Base-by-base conservation (phyloP, 2,329 filamentous ascomycete species). In the Colletotrichum sp. region DNA sequence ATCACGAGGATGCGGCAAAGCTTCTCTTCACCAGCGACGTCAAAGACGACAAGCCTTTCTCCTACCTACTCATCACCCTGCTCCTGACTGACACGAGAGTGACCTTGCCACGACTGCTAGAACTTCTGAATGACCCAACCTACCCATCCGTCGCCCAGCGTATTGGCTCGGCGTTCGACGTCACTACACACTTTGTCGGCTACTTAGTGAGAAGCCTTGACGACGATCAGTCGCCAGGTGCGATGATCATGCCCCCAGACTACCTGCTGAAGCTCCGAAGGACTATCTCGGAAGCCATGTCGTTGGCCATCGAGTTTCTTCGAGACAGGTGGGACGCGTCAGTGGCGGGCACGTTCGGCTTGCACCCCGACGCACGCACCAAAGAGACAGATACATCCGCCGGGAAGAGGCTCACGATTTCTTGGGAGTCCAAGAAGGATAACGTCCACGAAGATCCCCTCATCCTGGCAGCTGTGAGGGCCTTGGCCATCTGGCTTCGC, bases 301-400 rank as follows among this genome's bases (percentile, higher is more conserved):
- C 91, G 0, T 82, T 92, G 3, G 88, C 89, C 0, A 88, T 92
- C 74, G 93, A 94, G 82, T 93, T 92, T 80, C 86, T 94, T 3
- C 89, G 92, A 55, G 93, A 94, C 79, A 85, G 92, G n/a, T 94
- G 91, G 91, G 93, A 94, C 79, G 91, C 90, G 6, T 89, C 90
- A 3, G 85, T 90, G n/a, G 89, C 91, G 5, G 92, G 92, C 13
- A 90, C 90, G 8, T 87, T 89, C 81, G 92, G 92, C 4, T 81
- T 94, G 8, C 90, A 94, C 79, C 89, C 89, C 2, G 88, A 89
- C 12, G 90, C 91, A 7, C 88, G 91, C 38, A 76, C 80, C 3
- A 85, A 84, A 14, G 83, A 83, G 3, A 82, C 87, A 16, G 83
- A 88, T 52, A 88, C 87, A 3, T 83, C 83, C 16, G 84, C 84